These are phyloP conservation scores for Starmerella stigmatis DNA, from an alignment of 805 yeast species.

Conservation along the genomic window DNA sequence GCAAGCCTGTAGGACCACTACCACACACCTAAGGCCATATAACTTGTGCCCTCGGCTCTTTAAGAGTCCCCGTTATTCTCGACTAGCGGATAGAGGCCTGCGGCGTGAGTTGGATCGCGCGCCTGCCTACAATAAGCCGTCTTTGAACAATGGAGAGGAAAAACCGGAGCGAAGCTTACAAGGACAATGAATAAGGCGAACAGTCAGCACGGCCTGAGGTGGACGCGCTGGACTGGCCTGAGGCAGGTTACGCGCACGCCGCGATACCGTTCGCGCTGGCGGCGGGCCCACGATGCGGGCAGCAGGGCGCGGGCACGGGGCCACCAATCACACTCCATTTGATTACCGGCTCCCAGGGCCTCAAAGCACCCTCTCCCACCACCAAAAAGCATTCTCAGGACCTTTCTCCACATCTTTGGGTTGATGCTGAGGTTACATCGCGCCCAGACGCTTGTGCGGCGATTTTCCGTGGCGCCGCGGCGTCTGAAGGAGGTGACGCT, in stretches of 20 bases:
- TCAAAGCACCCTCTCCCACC: background rate
- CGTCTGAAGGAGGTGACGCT: conserved; percentile 45
- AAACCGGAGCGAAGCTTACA: background rate
- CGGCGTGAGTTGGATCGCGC: conserved; percentile 13
- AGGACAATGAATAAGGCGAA: background rate
- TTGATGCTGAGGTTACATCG: conserved; percentile 16
- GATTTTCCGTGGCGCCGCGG: conserved; percentile 32
- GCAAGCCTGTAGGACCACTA: conserved; percentile 1
- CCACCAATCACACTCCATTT: conserved; percentile 8
- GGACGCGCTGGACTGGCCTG: too few relatives aligned
- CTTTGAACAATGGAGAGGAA: conserved; percentile 21
- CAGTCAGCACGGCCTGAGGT: background rate
- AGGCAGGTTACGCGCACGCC: background rate
- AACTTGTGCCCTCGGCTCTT: background rate
- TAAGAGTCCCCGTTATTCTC: conserved; percentile 14
- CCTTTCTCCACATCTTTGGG: background rate
- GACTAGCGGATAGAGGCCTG: conserved; percentile 26
- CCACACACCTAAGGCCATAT: background rate
- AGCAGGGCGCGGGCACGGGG: background rate
- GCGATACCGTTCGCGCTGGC: background rate
- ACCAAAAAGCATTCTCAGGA: conserved; percentile 3
- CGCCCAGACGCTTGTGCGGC: conserved; percentile 15
- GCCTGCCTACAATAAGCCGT: conserved; percentile 25
- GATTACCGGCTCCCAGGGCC: conserved; percentile 5
- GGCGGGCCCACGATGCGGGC: too few relatives aligned